Evolutionary conservation across 371 early-diverging fungal species (phyloP).

Genomic region (Blastocladiella emersonii): DNA sequence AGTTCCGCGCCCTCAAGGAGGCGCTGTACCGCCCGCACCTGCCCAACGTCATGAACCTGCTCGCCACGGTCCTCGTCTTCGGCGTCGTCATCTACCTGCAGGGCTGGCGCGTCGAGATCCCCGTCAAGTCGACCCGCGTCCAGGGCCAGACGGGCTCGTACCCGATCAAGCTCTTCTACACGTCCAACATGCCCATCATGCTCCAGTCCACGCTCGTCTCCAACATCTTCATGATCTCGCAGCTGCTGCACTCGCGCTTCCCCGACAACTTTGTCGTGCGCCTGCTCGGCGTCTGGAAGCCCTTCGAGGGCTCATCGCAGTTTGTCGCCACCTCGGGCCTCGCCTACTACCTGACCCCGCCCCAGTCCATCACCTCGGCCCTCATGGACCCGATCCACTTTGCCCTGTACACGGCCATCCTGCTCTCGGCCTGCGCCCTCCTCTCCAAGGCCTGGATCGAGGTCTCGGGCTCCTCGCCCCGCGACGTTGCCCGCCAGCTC

Average conservation of each 20-base stretch:
- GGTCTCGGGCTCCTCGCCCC: slow-evolving; percentile 88
- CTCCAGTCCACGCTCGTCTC: slow-evolving; percentile 95
- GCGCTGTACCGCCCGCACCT: slow-evolving; percentile 93
- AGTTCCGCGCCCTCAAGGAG: slow-evolving; percentile 95
- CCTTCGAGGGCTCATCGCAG: slow-evolving; percentile 72
- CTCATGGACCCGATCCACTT: slow-evolving; percentile 92
- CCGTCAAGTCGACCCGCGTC: slow-evolving; percentile 89
- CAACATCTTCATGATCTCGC: slow-evolving; percentile 91
- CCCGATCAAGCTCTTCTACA: slow-evolving; percentile 99
- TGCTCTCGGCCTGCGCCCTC: slow-evolving; percentile 87
- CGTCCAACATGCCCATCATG: slow-evolving; percentile 99
- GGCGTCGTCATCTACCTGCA: slow-evolving; percentile 97
- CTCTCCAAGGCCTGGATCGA: slow-evolving; percentile 99
- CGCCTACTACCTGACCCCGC: slow-evolving; percentile 97
- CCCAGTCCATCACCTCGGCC: slow-evolving; percentile 67
- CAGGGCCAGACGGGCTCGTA: slow-evolving; percentile 95
- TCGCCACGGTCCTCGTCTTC: slow-evolving; percentile 85
- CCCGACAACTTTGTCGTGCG: slow-evolving; percentile 88
- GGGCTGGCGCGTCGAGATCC: slow-evolving; percentile 98
- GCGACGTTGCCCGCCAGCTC: slow-evolving; percentile 93
- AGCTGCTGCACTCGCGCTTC: slow-evolving; percentile 89
- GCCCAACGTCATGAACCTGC: slow-evolving; percentile 91
- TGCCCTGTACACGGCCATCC: slow-evolving; percentile 80
- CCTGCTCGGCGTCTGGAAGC: slow-evolving; percentile 96
- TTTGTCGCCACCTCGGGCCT: slow-evolving; percentile 85